phyloP scores from a whole-genome alignment of 306 rosid genomes.

The Quercus engelmannii region DNA sequence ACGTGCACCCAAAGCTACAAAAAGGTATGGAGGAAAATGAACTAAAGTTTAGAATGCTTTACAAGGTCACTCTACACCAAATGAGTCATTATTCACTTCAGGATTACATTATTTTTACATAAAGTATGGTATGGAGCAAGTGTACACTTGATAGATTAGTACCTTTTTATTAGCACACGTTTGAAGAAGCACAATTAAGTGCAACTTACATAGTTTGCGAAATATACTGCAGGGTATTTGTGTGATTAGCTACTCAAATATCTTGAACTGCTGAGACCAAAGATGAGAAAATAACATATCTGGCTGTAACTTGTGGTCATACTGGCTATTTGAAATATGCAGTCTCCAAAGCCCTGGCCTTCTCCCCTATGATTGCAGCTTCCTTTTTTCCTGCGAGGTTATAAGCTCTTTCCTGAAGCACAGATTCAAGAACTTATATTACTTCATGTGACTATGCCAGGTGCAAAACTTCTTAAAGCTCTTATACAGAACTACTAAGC shows the following conservation, averaged over 20 bases:
- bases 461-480: neutral
- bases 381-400: constrained; percentile 51
- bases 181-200: neutral
- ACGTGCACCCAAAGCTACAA: neutral
- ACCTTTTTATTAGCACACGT: neutral
- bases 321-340: constrained; percentile 45
- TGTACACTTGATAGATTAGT: neutral
- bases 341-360: constrained; percentile 59
- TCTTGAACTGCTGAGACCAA: neutral
- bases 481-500: neutral
- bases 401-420: constrained; percentile 70
- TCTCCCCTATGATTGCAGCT: constrained; percentile 46
- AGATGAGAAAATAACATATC: neutral
- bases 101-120: neutral
- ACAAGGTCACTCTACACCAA: neutral
- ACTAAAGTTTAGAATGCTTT: neutral
- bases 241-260: neutral
- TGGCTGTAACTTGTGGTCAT: neutral
- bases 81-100: neutral
- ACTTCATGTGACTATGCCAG: neutral
- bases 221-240: neutral
- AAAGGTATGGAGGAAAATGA: neutral
- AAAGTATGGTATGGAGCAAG: neutral
- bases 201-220: neutral
- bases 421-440: neutral